Evolutionary conservation across 1,284 basidiomycete species (phyloP), one percentile per base, ranked within the genome.

Genomic region (Sporisorium scitamineum): DNA sequence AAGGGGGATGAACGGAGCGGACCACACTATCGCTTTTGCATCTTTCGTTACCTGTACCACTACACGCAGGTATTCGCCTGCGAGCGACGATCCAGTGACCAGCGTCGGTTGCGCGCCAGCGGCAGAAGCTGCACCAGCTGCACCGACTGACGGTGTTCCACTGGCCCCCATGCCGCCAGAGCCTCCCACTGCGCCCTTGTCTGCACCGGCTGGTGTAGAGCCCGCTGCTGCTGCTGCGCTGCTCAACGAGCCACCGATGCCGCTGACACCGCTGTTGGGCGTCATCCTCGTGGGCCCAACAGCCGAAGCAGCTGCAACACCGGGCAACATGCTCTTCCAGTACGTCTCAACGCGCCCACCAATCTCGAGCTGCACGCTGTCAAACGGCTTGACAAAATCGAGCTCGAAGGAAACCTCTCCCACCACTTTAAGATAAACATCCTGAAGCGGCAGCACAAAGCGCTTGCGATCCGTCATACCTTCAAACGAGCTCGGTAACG

Each of bases 391-490:
- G 78, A 97, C 91, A 69, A 95, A 90, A 81, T 91, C 93, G 44
- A 95, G 88, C 84, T 94, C 94, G 85, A 98, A 95, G 48, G 91
- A 90, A 16, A 99, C 92, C 89, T 99, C 95, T 78, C 97, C 97
- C 61, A 99, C 94, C 53, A 95, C 90, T 86, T 97, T 94, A 59
- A 99, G 87, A 70, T 94, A 92, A 70, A 94, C 93, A 85, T 99
- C 97, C 76, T 99, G 87, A 57, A 99, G 91, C 1, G 96, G 95
- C 48, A 85, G 61, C 3, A 80, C 76, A 55, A 85, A 78, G 7
- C 69, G 65, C 53, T 79, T 82, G 27, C 83, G 78, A 55, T 80
- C 80, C 31, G 79, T 76, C 68, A 84, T 79, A 10, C 72, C 70
- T 16, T 90, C 90, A 78, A 93, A 91, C 54, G 92, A 88, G 2